phyloP scores from a whole-genome alignment of 192 early-diverging fungal genomes.

The Entomortierella lignicola region DNA sequence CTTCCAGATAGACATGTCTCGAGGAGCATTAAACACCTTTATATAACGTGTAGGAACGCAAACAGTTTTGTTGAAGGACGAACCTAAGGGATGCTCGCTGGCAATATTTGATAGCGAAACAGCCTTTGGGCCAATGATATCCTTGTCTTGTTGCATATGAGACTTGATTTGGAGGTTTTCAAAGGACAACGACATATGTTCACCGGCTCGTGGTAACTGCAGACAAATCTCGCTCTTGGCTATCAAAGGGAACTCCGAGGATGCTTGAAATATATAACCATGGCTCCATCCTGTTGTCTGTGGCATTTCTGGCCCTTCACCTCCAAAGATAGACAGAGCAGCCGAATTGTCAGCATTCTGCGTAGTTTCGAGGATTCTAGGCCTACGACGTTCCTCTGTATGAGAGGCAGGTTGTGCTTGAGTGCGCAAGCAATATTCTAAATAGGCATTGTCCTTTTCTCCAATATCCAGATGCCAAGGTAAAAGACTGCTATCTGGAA shows the following conservation, averaged over 20 bases:
- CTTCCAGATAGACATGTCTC: slow-evolving; percentile 29
- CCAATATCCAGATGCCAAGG: not conserved
- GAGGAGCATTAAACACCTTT: slow-evolving; percentile 18
- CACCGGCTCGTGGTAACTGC: not conserved
- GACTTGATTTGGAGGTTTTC: not conserved
- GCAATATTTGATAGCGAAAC: not conserved
- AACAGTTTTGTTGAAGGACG: not conserved
- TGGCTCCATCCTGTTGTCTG: no score
- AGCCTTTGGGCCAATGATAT: no score
- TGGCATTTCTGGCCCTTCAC: no score
- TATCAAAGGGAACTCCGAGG: no score
- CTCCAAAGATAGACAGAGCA: no score
- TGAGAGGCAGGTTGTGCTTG: no score
- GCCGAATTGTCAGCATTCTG: no score
- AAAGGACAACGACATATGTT: not conserved
- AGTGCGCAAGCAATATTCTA: no score
- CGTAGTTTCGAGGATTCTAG: no score
- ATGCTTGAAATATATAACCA: no score
- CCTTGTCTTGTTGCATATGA: not conserved
- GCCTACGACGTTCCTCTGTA: no score
- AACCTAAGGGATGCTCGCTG: not conserved
- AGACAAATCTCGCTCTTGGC: not conserved
- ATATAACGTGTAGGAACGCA: slow-evolving; percentile 22
- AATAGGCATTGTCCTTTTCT: not conserved
- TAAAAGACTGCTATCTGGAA: not conserved